phyloP scores from a whole-genome alignment of 495 filamentous ascomycete species.

The Hypomontagnella monticulosa region DNA sequence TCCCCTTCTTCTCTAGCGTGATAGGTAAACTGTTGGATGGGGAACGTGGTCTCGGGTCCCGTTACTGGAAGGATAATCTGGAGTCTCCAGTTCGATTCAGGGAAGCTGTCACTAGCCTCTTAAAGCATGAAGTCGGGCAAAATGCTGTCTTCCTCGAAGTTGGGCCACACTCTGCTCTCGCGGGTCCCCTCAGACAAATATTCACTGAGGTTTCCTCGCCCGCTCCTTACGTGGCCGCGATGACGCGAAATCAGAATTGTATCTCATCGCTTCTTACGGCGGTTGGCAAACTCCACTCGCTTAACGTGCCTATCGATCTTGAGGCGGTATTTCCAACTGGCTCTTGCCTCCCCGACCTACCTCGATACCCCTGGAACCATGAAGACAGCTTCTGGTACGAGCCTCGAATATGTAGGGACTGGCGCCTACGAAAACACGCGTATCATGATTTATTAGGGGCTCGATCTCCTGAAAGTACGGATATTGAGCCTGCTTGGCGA shows the following conservation, averaged over 20 bases:
- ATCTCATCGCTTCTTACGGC: slow-evolving; percentile 41
- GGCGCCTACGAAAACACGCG: slow-evolving; percentile 48
- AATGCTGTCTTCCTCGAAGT: slow-evolving; percentile 59
- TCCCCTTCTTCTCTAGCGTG: slow-evolving; percentile 49
- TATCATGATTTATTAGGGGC: slow-evolving; percentile 59
- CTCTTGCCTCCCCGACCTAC: slow-evolving; percentile 33
- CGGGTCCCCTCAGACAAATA: slow-evolving; percentile 60
- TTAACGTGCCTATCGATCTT: slow-evolving; percentile 51
- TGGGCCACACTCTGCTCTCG: slow-evolving; percentile 65
- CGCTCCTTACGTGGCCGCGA: slow-evolving; percentile 41
- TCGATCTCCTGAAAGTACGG: slow-evolving; percentile 44
- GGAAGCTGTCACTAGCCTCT: slow-evolving; percentile 33
- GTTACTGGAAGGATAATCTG: slow-evolving; percentile 45
- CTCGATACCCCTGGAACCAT: slow-evolving; percentile 55
- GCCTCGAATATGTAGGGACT: slow-evolving; percentile 51
- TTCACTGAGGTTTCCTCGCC: slow-evolving; percentile 42
- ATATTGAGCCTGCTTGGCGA: slow-evolving; percentile 53
- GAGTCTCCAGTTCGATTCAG: slow-evolving; percentile 46
- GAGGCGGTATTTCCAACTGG: slow-evolving; percentile 31
- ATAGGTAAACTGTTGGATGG: slow-evolving; percentile 27
- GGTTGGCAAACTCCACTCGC: slow-evolving; percentile 44
- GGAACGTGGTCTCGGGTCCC: slow-evolving; percentile 21
- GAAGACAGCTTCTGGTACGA: slow-evolving; percentile 51
- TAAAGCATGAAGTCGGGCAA: slow-evolving; percentile 27
- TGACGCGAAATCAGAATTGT: slow-evolving; percentile 44